Evolutionary conservation across 495 filamentous ascomycete species (phyloP).

Genomic region (Lophiostoma macrostomum): DNA sequence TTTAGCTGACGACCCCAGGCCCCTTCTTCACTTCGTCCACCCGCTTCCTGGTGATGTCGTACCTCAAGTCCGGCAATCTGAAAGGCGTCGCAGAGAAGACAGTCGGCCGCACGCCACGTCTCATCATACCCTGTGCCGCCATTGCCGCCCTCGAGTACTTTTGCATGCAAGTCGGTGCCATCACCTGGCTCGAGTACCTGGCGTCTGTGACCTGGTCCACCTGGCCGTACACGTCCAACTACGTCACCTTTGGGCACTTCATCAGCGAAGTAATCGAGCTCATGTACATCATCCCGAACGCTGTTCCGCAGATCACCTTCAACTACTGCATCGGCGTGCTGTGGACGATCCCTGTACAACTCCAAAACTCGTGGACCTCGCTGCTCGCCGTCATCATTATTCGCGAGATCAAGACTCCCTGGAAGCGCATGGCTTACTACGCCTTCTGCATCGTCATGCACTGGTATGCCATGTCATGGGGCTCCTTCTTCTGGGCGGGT

Average conservation of each 20-base stretch:
- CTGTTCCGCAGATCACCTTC: slow-evolving; percentile 44
- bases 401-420: slow-evolving; percentile 45
- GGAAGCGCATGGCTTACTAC: slow-evolving; percentile 46
- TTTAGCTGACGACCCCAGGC: no score
- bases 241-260: slow-evolving; percentile 39
- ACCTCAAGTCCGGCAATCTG: slow-evolving; percentile 43
- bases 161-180: slow-evolving; percentile 42
- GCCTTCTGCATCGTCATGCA: slow-evolving; percentile 40
- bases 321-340: slow-evolving; percentile 48
- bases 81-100: slow-evolving; percentile 41
- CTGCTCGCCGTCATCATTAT: slow-evolving; percentile 42
- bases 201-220: slow-evolving; percentile 46
- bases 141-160: slow-evolving; percentile 45
- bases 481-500: slow-evolving; percentile 44
- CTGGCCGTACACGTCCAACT: slow-evolving; percentile 42
- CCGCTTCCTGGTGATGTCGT: slow-evolving; percentile 41
- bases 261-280: slow-evolving; percentile 43
- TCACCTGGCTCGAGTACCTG: slow-evolving; percentile 42
- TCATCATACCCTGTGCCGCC: slow-evolving; percentile 42
- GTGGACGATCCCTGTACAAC: slow-evolving; percentile 47
- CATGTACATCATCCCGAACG: slow-evolving; percentile 46
- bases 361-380: slow-evolving; percentile 43
- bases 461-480: slow-evolving; percentile 46
- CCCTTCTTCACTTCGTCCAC: slow-evolving; percentile 46
- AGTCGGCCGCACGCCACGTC: slow-evolving; percentile 39